Base-by-base conservation (phyloP, 768 basidiomycete species). In the Sistotremastrum niveocremeum region DNA sequence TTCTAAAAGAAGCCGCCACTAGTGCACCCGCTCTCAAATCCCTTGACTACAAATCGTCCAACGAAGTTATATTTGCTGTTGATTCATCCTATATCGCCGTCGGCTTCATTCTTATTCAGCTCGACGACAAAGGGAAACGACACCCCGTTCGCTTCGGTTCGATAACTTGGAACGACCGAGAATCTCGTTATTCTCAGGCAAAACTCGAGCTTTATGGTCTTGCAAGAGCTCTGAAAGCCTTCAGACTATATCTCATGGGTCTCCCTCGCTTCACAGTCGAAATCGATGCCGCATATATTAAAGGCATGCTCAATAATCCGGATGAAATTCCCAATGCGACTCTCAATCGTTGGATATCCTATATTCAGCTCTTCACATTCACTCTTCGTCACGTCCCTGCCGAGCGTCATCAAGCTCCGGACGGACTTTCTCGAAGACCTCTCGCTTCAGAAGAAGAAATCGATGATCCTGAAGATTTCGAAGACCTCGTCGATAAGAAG, bases 121-220 rank as follows among this genome's bases (percentile, higher is more conserved):
- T 53, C 4, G 52, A 59, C 28, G n/a, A 42, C 0, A 46, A 55
- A 1, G 45, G 53, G 0, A 48, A 49, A 8, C 48, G 54, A 0
- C 54, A 56, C 11, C 66, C 58, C 31, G 54, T 58, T 0, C 51
- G 56, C 0, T 73, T 71, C 39, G 58, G 66, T 0, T 72, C 65
- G 0, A 65, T 72, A 0, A 52, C 61, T 0, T 54, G 70, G 29
- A 67, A 66, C 35, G 58, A 50, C 0, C 51, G 50, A 3, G 57
- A 62, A 37, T 20, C 41, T 1, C 6, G 44, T 0, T 57, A 56
- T 37, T 56, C 53, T 0, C 60, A 59, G 37, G 47, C 58, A 2
- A 62, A 62, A 36, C 33, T 62, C 3, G 54, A 60, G 37, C 49
- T 60, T 1, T 62, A 60, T 41, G 56, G 60, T 1, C 47, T 60